Conservation (phyloP, 805 yeast genomes). For the Wickerhamomyces bisporus region DNA sequence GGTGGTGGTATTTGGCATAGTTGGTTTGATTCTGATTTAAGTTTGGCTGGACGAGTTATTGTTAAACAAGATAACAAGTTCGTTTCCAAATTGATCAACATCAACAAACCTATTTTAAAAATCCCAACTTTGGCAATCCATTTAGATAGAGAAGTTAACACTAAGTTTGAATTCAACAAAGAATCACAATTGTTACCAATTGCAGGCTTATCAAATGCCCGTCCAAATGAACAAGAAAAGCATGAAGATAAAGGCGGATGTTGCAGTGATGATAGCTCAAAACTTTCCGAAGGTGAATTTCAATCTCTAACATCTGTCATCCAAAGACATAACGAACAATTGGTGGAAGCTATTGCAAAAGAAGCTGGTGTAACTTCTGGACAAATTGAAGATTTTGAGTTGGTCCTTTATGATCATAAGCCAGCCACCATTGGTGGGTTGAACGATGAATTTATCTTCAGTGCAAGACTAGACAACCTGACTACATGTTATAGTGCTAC, state of each 20-base stretch:
- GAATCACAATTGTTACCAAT: slow-evolving; percentile 86
- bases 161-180: slow-evolving; percentile 81
- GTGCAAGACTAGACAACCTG: slow-evolving; percentile 88
- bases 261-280: slow-evolving; percentile 42
- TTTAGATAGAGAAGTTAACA: slow-evolving; percentile 68
- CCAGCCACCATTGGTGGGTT: slow-evolving; percentile 82
- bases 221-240: slow-evolving; percentile 14
- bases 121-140: slow-evolving; percentile 96
- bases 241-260: slow-evolving; percentile 32
- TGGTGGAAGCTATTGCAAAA: slow-evolving; percentile 63
- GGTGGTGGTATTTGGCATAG: slow-evolving; percentile 97
- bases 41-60: slow-evolving; percentile 88
- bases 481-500: slow-evolving; percentile 82
- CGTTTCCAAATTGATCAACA: slow-evolving; percentile 67
- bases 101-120: slow-evolving; percentile 78
- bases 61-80: slow-evolving; percentile 46
- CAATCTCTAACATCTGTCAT: slow-evolving; percentile 59
- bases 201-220: slow-evolving; percentile 55
- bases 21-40: slow-evolving; percentile 93
- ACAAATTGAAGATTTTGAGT: slow-evolving; percentile 84
- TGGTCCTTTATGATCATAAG: slow-evolving; percentile 81
- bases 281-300: slow-evolving; percentile 49
- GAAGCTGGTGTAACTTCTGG: slow-evolving; percentile 48
- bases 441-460: slow-evolving; percentile 83
- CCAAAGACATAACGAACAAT: slow-evolving; percentile 70